These are phyloP conservation scores for Yamadazyma taylorii DNA, from an alignment of 1,139 yeast genomes.

Conservation along the genomic window DNA sequence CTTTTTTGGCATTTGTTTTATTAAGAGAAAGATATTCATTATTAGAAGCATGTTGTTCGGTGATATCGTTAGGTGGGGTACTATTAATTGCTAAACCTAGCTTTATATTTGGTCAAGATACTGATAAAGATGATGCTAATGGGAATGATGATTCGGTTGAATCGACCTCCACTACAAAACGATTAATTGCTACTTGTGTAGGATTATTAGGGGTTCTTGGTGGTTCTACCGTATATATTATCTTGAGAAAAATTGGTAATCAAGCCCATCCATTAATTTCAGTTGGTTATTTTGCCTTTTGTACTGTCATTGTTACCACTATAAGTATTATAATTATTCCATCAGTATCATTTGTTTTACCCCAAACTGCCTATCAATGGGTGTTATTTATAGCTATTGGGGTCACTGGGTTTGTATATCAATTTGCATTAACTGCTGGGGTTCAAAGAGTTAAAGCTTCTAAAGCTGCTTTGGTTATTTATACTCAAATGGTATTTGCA, in stretches of 20 bases:
- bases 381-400: constrained; percentile 60
- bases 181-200: constrained; percentile 59
- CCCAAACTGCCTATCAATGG: constrained; percentile 66
- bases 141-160: constrained; percentile 36
- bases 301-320: constrained; percentile 58
- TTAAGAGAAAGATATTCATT: constrained; percentile 67
- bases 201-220: constrained; percentile 73
- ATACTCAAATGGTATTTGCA: constrained; percentile 77
- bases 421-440: constrained; percentile 76
- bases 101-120: constrained; percentile 58
- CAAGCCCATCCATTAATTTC: constrained; percentile 78
- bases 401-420: constrained; percentile 78
- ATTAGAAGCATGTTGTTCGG: constrained; percentile 67
- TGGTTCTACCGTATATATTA: constrained; percentile 68
- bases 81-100: constrained; percentile 78
- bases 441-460: constrained; percentile 81
- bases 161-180: constrained; percentile 38
- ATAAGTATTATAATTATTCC: constrained; percentile 57
- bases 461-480: constrained; percentile 71
- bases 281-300: constrained; percentile 72
- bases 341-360: constrained; percentile 57
- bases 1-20: constrained; percentile 67
- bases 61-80: constrained; percentile 73
- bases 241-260: constrained; percentile 72
- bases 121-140: constrained; percentile 32